A percentile compares a stretch with the other conserved stretches of the same genome.
Evolutionary conservation across 768 basidiomycete species (phyloP).

Genomic region (Pleurotus eryngii): DNA sequence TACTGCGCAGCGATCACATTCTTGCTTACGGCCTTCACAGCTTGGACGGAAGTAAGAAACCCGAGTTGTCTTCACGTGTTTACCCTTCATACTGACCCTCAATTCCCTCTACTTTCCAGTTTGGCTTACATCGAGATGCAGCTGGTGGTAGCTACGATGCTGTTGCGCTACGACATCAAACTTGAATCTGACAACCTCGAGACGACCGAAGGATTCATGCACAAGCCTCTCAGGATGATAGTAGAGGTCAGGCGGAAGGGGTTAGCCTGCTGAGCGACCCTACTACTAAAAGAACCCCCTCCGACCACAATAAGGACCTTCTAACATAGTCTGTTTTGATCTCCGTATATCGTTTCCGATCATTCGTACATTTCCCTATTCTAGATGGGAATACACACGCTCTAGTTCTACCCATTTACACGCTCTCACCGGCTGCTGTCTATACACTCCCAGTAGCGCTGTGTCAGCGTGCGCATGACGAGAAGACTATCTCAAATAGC

Average conservation of each 20-base stretch:
- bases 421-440: too few relatives aligned
- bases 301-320: too few relatives aligned
- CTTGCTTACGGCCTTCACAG: slow-evolving; percentile 7
- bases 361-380: too few relatives aligned
- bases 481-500: too few relatives aligned
- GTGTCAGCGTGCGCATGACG: too few relatives aligned
- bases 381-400: too few relatives aligned
- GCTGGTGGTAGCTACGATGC: slow-evolving; percentile 20
- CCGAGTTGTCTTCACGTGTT: background rate
- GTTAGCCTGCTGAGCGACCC: too few relatives aligned
- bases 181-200: slow-evolving; percentile 16
- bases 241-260: slow-evolving; percentile 10
- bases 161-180: slow-evolving; percentile 22
- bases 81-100: slow-evolving; percentile 1
- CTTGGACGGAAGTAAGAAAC: slow-evolving; percentile 20
- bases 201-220: slow-evolving; percentile 27
- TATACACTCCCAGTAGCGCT: too few relatives aligned
- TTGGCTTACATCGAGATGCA: slow-evolving; percentile 26
- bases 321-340: too few relatives aligned
- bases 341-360: too few relatives aligned
- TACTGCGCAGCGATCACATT: slow-evolving; percentile 2
- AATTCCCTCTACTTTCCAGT: slow-evolving; percentile 10
- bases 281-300: too few relatives aligned
- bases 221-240: slow-evolving; percentile 22
- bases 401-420: too few relatives aligned